Percentiles rank a stretch among this genome's conserved stretches.
Evolutionary conservation across 2,329 filamentous ascomycete genomes (phyloP).

Genomic region (Chaetomium olivaceum): DNA sequence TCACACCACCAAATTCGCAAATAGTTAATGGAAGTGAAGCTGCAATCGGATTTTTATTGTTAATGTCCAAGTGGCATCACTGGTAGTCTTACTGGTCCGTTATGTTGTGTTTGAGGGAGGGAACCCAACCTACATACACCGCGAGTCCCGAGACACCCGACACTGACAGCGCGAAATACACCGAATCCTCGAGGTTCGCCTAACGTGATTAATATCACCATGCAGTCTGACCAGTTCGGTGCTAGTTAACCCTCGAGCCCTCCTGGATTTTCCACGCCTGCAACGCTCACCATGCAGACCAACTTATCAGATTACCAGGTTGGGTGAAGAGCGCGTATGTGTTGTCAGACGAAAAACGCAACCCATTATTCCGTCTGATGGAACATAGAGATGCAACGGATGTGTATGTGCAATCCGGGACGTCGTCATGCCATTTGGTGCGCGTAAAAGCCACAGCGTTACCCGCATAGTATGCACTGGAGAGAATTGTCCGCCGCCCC

Average conservation of each 20-base stretch:
- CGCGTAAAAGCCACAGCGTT: not conserved
- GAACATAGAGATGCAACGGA: not conserved
- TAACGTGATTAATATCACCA: not conserved
- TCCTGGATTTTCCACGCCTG: not conserved
- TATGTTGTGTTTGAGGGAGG: not conserved
- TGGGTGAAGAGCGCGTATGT: not conserved
- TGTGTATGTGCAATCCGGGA: not conserved
- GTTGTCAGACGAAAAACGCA: not conserved
- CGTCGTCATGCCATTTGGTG: not conserved
- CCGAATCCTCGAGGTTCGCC: not conserved
- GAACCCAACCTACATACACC: not conserved
- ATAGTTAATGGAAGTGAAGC: not conserved
- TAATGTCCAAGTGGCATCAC: too few species aligned
- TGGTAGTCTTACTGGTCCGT: too few species aligned
- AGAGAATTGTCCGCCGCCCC: not conserved
- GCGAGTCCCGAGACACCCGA: not conserved
- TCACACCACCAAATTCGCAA: not conserved
- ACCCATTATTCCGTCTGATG: not conserved
- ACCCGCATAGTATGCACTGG: not conserved
- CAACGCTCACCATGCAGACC: not conserved
- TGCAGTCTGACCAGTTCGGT: not conserved
- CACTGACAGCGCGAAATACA: not conserved
- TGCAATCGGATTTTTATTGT: not conserved
- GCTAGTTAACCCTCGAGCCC: too few species aligned
- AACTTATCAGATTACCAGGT: not conserved